These are phyloP conservation scores for Rhododendron griersonianum DNA, from an alignment of 148 eudicot species.

Conservation along the genomic window DNA sequence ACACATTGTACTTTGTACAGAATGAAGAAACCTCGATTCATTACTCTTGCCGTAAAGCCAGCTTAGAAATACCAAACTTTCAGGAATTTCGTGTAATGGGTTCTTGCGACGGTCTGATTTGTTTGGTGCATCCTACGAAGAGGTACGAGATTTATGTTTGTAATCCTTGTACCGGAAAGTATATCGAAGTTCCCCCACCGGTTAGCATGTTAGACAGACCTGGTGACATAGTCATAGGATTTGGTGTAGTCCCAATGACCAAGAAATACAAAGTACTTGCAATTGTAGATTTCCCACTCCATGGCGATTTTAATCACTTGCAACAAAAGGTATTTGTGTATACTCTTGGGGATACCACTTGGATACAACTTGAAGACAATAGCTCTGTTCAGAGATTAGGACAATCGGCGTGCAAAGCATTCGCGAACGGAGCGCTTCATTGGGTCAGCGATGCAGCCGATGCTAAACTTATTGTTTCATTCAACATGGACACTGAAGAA, in stretches of 20 bases:
- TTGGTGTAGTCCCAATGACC: neutral
- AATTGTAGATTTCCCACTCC: neutral
- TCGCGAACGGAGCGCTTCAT: neutral
- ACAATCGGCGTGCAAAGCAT: neutral
- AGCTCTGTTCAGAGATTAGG: neutral
- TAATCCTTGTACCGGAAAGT: neutral
- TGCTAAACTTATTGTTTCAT: neutral
- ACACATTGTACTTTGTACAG: neutral
- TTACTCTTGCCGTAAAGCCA: neutral
- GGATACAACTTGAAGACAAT: neutral
- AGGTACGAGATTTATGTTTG: neutral
- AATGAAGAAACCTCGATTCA: neutral
- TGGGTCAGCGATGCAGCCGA: neutral
- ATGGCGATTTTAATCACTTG: neutral
- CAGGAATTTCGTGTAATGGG: neutral
- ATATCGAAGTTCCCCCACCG: neutral
- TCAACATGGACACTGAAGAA: neutral
- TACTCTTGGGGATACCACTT: neutral
- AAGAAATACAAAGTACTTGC: neutral
- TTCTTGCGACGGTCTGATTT: slow-evolving; percentile 7
- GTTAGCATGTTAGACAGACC: neutral
- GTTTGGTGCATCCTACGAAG: neutral
- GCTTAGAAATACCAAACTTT: neutral
- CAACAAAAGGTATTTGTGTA: neutral
- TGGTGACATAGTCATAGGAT: neutral